These are phyloP conservation scores for Coemansia aciculifera DNA, from an alignment of 192 early-diverging fungal genomes.

Conservation along the genomic window DNA sequence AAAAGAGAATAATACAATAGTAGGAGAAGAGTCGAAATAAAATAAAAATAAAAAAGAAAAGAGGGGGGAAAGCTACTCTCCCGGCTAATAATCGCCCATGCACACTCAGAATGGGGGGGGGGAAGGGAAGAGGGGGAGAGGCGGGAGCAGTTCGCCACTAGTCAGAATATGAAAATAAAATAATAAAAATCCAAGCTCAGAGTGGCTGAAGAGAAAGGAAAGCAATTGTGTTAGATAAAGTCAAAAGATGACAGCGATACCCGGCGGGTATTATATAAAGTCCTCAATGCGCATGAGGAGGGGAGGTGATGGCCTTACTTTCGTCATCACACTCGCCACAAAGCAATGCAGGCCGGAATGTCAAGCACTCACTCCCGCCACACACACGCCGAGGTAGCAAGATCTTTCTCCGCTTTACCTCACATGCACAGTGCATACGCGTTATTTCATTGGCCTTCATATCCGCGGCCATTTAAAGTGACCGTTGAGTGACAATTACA, in stretches of 20 bases:
- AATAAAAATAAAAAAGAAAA: background rate
- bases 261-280: background rate
- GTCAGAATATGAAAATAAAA: no score
- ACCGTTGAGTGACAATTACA: background rate
- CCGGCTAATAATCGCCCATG: background rate
- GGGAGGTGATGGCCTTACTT: background rate
- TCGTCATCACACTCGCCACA: background rate
- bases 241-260: no score
- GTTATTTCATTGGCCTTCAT: background rate
- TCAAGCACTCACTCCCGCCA: background rate
- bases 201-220: no score
- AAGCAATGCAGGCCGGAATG: background rate
- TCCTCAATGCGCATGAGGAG: background rate
- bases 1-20: background rate
- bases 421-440: background rate
- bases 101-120: background rate
- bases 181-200: no score
- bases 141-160: no score
- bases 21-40: background rate
- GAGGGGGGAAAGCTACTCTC: background rate
- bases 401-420: no score
- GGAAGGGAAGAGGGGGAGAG: background rate
- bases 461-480: no score
- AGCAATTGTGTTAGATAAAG: no score
- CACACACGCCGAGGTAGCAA: no score